These are phyloP conservation scores for Gaeumannomyces sp. DNA, from an alignment of 2,329 filamentous ascomycete genomes.

Conservation along the genomic window DNA sequence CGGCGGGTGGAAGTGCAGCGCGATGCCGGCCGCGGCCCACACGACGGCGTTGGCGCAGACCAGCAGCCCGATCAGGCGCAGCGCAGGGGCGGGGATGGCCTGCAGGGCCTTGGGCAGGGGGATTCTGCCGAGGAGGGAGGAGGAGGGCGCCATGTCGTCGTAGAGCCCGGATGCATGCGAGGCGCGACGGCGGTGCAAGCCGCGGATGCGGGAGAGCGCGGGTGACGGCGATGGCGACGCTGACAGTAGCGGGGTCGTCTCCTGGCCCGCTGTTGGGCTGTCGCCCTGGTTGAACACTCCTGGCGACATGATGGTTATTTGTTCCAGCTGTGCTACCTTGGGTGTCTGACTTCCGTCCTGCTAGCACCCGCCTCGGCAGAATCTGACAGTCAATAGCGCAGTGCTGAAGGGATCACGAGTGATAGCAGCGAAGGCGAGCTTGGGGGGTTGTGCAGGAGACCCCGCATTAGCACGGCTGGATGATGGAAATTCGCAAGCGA, in stretches of 20 bases:
- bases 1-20: slow-evolving; percentile 46
- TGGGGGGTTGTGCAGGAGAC: background rate
- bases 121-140: slow-evolving; percentile 15
- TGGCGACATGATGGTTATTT: background rate
- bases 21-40: slow-evolving; percentile 48
- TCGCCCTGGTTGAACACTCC: background rate
- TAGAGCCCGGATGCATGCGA: no score
- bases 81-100: slow-evolving; percentile 24
- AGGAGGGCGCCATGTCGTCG: background rate
- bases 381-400: no score
- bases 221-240: background rate
- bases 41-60: slow-evolving; percentile 44
- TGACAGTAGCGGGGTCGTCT: background rate
- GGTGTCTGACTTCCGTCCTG: no score
- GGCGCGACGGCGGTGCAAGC: background rate
- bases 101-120: slow-evolving; percentile 23
- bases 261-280: background rate
- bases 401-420: background rate
- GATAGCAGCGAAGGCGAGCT: background rate
- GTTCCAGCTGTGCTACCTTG: background rate
- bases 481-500: no score
- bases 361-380: no score
- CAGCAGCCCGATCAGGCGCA: slow-evolving; percentile 46
- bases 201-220: background rate
- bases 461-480: background rate